These are phyloP conservation scores for Nepenthes alata DNA, from an alignment of 179 eudicot species.

Conservation along the genomic window DNA sequence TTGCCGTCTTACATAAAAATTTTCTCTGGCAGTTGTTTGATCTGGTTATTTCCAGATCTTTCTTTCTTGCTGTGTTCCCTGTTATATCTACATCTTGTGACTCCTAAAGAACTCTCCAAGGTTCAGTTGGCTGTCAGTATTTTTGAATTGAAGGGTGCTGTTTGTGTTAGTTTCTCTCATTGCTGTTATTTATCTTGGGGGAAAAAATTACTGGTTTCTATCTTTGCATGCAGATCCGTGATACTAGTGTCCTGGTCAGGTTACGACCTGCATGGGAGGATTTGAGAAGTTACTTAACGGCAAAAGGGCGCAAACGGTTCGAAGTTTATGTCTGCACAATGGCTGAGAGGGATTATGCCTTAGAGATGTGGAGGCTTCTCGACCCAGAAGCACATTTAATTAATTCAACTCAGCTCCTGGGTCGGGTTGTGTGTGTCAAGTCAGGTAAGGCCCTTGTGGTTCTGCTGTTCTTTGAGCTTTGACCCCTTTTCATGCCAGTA, in stretches of 20 bases:
- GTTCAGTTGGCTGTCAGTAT: not conserved
- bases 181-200: not conserved
- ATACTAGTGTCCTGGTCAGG: constrained; percentile 91
- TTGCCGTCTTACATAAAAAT: too few relatives aligned
- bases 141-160: not conserved
- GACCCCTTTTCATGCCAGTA: too few relatives aligned
- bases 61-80: too few relatives aligned
- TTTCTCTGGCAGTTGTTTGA: too few relatives aligned
- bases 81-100: too few relatives aligned
- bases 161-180: not conserved
- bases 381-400: constrained; percentile 78
- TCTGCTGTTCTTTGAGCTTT: not conserved
- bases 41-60: too few relatives aligned
- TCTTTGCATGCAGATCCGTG: constrained; percentile 50
- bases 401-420: constrained; percentile 44
- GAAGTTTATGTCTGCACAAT: constrained; percentile 95
- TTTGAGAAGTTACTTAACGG: constrained; percentile 65
- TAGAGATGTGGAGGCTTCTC: constrained; percentile 97
- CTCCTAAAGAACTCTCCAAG: too few relatives aligned
- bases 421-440: constrained; percentile 77
- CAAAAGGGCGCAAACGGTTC: constrained; percentile 84
- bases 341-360: constrained; percentile 96
- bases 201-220: not conserved
- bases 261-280: constrained; percentile 98
- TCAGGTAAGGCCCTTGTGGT: constrained; percentile 35